Evolutionary conservation across 2,329 filamentous ascomycete species (phyloP), one percentile per base, ranked within the genome.

Genomic region (Colletotrichum somersetense): DNA sequence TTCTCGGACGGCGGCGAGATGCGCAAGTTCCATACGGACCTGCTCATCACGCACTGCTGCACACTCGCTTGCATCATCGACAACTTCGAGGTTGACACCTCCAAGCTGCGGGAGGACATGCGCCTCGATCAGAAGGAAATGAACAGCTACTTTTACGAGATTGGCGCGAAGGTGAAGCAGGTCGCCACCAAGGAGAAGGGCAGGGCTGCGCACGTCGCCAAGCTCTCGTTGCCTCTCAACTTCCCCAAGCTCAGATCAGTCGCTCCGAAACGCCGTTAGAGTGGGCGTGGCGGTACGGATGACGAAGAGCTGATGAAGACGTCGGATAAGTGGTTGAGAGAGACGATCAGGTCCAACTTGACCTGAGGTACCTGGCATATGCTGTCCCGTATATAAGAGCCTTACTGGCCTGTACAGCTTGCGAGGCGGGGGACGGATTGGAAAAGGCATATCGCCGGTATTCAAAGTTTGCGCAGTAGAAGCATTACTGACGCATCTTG

Each of bases 191-290:
- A 90, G 75, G 88, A 89, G 67, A 89, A 89, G 67, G 89, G 90
- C 73, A 87, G 82, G 71, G 81, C 81, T 69, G 77, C 81, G 40
- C 83, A 87, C 72, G 83, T 95, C 62, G 95, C 93, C 16, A 90
- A 90, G 76, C 83, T 98, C 77, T 89, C 88, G 76, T 81, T 98
- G 74, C 96, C 96, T 3, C 84, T 98, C 58, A 88, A 91, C 71
- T 98, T 98, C 80, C 96, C 96, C 1, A 95, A 92, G 83, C 81
- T 83, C 76, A 78, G 80, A 63, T 77, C 79, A 33, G 79, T 77
- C 58, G 75, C 72, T 40, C 75, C 75, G 44, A 76, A 74, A 58
- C 69, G 71, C 58, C 72, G 73, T 62, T 76, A 71, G 42, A 62
- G 16, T 53, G 8, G 26, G 50, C 46, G 50, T 59, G 53, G 40